These are phyloP conservation scores for Pseudocercospora eumusae DNA, from an alignment of 2,329 filamentous ascomycete genomes.

Conservation along the genomic window DNA sequence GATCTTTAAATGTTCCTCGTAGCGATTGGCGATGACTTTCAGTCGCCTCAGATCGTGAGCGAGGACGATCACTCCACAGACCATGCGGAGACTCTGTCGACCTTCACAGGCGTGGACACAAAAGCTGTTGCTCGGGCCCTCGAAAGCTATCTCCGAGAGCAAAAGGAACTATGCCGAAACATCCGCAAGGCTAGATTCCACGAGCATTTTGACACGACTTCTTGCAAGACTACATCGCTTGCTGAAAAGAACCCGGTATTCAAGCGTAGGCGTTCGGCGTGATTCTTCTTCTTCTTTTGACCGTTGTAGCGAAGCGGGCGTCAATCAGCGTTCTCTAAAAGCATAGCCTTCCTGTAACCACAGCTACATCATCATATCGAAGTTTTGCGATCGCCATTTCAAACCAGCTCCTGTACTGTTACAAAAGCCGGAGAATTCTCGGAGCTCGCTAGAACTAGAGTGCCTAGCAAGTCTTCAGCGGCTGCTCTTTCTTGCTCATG, in stretches of 20 bases:
- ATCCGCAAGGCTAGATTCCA: background rate
- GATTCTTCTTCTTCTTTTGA: background rate
- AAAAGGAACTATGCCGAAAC: background rate
- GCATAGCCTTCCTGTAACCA: too few species aligned
- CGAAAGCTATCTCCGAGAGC: background rate
- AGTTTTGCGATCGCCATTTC: background rate
- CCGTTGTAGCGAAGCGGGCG: background rate
- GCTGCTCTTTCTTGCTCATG: background rate
- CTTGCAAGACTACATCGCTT: background rate
- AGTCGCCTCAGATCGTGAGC: background rate
- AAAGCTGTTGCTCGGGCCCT: background rate
- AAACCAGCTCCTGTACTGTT: too few species aligned
- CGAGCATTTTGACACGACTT: too few species aligned
- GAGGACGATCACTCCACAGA: background rate
- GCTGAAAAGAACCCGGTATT: background rate
- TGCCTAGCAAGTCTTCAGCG: background rate
- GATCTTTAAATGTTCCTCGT: background rate
- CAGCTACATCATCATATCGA: background rate
- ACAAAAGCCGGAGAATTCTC: background rate
- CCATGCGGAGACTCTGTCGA: background rate
- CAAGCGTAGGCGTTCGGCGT: background rate
- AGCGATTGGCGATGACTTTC: background rate
- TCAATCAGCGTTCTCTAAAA: background rate
- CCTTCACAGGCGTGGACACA: background rate
- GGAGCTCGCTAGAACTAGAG: background rate